Evolutionary conservation across 306 rosid genomes (phyloP).

Genomic region (Vicia faba): DNA sequence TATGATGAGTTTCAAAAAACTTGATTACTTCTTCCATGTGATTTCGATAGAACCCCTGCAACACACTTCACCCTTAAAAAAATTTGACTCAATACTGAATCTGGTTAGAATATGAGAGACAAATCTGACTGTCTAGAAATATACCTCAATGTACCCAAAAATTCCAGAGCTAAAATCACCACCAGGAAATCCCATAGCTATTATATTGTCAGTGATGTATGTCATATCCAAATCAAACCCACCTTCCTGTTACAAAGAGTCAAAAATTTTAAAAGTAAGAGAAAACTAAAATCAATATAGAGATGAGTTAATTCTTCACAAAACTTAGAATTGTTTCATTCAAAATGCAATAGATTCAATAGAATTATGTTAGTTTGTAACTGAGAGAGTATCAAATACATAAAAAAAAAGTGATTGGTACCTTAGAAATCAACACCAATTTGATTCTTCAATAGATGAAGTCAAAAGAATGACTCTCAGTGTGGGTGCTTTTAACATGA

Average conservation of each 20-base stretch:
- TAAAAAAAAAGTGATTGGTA: constrained; percentile 6
- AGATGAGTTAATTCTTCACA: constrained; percentile 26
- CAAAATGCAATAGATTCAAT: constrained; percentile 24
- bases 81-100: constrained; percentile 35
- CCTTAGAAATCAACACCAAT: constrained; percentile 7
- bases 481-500: constrained; percentile 11
- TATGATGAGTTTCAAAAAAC: constrained; percentile 82
- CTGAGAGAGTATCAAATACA: constrained; percentile 4
- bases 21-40: constrained; percentile 95
- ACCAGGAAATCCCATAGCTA: constrained; percentile 96
- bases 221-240: constrained; percentile 93
- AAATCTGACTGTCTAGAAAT: constrained; percentile 15
- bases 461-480: constrained; percentile 19
- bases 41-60: constrained; percentile 93
- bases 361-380: constrained; percentile 31
- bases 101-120: constrained; percentile 34
- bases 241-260: constrained; percentile 61
- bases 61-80: constrained; percentile 40
- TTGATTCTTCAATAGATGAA: constrained; percentile 21
- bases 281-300: constrained; percentile 14
- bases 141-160: constrained; percentile 89
- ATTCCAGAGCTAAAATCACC: constrained; percentile 90
- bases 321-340: constrained; percentile 11
- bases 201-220: constrained; percentile 85
- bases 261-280: constrained; percentile 21